Evolutionary conservation across 257 asterid genomes (phyloP).

Genomic region (Capsicum rhomboideum): DNA sequence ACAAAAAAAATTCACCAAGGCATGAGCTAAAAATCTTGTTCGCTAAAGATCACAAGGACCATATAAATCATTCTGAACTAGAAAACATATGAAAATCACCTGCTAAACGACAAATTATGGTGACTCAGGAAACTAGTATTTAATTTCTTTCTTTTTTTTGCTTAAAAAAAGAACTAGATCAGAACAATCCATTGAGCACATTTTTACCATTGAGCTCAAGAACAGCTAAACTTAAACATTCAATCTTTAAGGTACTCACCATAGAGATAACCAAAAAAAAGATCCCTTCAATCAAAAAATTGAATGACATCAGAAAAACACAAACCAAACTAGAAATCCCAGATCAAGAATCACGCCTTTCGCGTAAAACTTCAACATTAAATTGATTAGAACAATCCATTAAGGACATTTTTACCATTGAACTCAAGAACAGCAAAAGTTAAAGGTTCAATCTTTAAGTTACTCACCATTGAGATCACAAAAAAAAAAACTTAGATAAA

Average conservation of each 20-base stretch:
- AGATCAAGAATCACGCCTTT: no score
- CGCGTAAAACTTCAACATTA: neutral
- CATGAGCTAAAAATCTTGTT: neutral
- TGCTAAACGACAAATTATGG: no score
- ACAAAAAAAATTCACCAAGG: neutral
- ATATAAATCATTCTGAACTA: neutral
- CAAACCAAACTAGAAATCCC: no score
- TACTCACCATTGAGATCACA: neutral
- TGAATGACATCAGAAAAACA: no score
- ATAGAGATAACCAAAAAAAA: neutral
- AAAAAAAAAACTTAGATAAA: neutral
- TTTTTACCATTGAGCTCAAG: neutral
- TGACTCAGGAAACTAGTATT: no score
- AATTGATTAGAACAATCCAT: slow-evolving; percentile 2
- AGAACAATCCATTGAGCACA: neutral
- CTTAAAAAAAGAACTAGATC: neutral
- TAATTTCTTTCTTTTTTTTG: no score
- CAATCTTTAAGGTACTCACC: neutral
- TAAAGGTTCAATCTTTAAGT: neutral
- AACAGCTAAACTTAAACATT: neutral
- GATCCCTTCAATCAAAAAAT: neutral
- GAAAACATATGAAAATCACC: neutral
- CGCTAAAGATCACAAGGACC: neutral
- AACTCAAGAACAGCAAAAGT: neutral
- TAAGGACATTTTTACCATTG: neutral